phyloP scores from a whole-genome alignment of 2,329 filamentous ascomycete species.

The Arthroderma uncinatum region DNA sequence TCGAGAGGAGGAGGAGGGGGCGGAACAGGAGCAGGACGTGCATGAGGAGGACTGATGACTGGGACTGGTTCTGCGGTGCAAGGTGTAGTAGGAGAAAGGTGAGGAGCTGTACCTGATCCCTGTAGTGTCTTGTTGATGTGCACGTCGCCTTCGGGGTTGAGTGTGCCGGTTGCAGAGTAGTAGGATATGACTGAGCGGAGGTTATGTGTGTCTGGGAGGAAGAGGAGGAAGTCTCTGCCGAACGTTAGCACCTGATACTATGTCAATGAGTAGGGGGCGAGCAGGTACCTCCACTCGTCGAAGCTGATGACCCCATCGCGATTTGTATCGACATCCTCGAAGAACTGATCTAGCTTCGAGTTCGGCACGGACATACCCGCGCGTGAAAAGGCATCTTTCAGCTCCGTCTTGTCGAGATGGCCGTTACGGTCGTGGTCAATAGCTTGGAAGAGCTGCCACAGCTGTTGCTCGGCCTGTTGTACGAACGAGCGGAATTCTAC shows the following conservation, averaged over 20 bases:
- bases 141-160: conserved; percentile 91
- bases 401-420: conserved; percentile 73
- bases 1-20: conserved; percentile 18
- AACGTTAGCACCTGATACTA: not conserved
- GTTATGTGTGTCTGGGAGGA: conserved; percentile 59
- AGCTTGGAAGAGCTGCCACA: conserved; percentile 67
- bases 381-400: conserved; percentile 63
- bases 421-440: conserved; percentile 83
- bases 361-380: conserved; percentile 70
- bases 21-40: conserved; percentile 32
- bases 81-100: conserved; percentile 17
- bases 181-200: conserved; percentile 79
- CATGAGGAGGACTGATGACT: conserved; percentile 53
- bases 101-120: conserved; percentile 68
- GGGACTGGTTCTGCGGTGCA: not conserved
- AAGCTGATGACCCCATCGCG: conserved; percentile 79
- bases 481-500: conserved; percentile 85
- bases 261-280: conserved; percentile 25
- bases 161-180: conserved; percentile 76
- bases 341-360: conserved; percentile 71
- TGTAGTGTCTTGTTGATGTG: conserved; percentile 82
- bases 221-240: conserved; percentile 75
- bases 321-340: conserved; percentile 79
- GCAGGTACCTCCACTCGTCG: conserved; percentile 80
- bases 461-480: conserved; percentile 71